Base-by-base conservation (phyloP, 2,329 filamentous ascomycete species). In the Colletotrichum tabaci region DNA sequence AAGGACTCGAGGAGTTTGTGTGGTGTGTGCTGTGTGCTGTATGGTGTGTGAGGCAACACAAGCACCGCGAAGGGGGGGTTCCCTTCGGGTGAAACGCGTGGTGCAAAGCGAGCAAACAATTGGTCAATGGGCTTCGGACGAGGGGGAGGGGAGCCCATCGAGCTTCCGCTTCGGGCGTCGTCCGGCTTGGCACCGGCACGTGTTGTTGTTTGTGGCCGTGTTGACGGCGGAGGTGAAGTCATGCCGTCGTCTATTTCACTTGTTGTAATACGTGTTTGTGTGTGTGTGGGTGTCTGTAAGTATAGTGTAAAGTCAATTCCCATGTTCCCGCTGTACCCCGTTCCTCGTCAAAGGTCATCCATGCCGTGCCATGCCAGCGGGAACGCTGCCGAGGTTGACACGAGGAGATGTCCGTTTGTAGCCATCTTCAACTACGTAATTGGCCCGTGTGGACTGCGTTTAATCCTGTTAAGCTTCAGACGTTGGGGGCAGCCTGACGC, bases 61-160 rank as follows among this genome's bases (percentile, higher is more conserved):
- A 30, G 30, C 30, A 30, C 30, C 30, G 30, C 26, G 38, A 35
- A 15, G 21, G 61, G 30, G 23, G 26, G 26, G 26, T 40, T 26
- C 42, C 9, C 40, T 62, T 67, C n/a, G 50, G 30, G 40, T 63
- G 58, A 64, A 72, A 72, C 69, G 53, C 58, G 65, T 72, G 69
- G 38, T 64, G 46, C 40, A 58, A 69, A 49, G 13, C 47, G 26
- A 18, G 18, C 10, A 60, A 23, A 50, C 47, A 42, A 72, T 69
- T 72, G 69, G 69, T 61, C 26, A 52, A 30, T n/a, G 63, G 63
- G 15, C 15, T 21, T 46, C 23, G 3, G 44, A 62, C 56, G 42
- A 52, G 35, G 35, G 26, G 46, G 8, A 2, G 30, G 30, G 30
- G 30, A 35, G 7, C 30, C 30, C 21, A 63, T 52, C 26, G 60